phyloP scores from a whole-genome alignment of 2,329 filamentous ascomycete genomes.

The Paecilomyces variotii region DNA sequence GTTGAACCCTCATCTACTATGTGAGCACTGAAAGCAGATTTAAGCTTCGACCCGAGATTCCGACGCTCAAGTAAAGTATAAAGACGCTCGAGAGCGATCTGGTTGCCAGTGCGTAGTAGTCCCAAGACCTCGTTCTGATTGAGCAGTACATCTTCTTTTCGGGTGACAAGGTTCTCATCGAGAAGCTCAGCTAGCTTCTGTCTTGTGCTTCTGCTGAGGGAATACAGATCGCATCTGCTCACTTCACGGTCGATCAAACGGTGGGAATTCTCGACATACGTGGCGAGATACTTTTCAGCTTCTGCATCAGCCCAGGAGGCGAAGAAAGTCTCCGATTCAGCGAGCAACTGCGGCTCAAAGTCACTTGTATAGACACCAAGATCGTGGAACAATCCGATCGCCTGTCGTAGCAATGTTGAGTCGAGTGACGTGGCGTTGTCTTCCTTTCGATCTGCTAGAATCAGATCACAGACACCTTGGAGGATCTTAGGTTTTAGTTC shows the following conservation, averaged over 20 bases:
- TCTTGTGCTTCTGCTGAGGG: slow-evolving; percentile 75
- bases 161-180: slow-evolving; percentile 62
- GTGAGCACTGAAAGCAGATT: slow-evolving; percentile 67
- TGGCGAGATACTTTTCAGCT: slow-evolving; percentile 56
- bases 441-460: slow-evolving; percentile 61
- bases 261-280: slow-evolving; percentile 66
- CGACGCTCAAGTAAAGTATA: slow-evolving; percentile 71
- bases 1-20: slow-evolving; percentile 65
- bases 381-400: slow-evolving; percentile 77
- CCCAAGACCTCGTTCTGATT: slow-evolving; percentile 60
- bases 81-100: slow-evolving; percentile 63
- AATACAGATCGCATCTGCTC: slow-evolving; percentile 68
- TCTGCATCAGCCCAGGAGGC: slow-evolving; percentile 60
- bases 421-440: slow-evolving; percentile 49
- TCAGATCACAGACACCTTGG: slow-evolving; percentile 67
- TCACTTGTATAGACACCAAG: slow-evolving; percentile 68
- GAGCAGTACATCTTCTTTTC: slow-evolving; percentile 59
- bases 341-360: slow-evolving; percentile 72
- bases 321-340: slow-evolving; percentile 61
- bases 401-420: slow-evolving; percentile 58
- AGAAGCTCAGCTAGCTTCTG: slow-evolving; percentile 65
- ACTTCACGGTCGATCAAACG: slow-evolving; percentile 64
- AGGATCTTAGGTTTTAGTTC: slow-evolving; percentile 48
- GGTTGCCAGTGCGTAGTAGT: slow-evolving; percentile 63
- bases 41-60: slow-evolving; percentile 61